phyloP scores from a whole-genome alignment of 2,329 filamentous ascomycete species.

The Aspergillus ibericus region DNA sequence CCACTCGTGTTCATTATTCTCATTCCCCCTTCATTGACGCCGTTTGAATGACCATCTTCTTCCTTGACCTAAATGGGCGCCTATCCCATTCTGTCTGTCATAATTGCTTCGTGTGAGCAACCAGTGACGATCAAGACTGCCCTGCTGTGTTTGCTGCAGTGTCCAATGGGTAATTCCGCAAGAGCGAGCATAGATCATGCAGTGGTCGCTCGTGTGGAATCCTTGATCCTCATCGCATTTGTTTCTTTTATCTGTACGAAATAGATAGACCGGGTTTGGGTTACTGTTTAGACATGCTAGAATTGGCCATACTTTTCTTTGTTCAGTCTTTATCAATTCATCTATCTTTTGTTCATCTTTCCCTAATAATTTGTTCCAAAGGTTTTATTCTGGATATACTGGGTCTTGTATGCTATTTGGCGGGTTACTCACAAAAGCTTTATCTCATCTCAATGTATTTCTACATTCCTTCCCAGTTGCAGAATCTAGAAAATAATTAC shows the following conservation, averaged over 20 bases:
- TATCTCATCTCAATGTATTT: background rate
- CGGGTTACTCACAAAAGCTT: background rate
- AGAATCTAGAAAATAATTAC: no score
- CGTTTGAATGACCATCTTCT: conserved; percentile 17
- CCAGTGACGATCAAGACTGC: background rate
- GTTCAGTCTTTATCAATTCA: conserved; percentile 1
- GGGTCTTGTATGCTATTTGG: background rate
- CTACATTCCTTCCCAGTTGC: no score
- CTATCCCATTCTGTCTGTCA: background rate
- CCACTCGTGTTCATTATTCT: conserved; percentile 1
- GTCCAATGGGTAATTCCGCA: background rate
- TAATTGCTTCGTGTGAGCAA: background rate
- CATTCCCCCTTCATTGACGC: conserved; percentile 11
- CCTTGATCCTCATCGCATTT: conserved; percentile 17
- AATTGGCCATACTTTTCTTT: conserved; percentile 14
- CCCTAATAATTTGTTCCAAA: background rate
- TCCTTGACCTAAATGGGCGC: conserved; percentile 9
- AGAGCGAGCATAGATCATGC: background rate
- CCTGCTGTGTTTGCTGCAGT: background rate
- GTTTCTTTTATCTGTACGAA: conserved; percentile 24
- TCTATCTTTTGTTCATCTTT: background rate
- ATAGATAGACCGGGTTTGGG: conserved; percentile 31
- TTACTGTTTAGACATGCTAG: conserved; percentile 20
- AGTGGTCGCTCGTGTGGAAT: background rate
- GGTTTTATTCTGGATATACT: background rate